Evolutionary conservation across 192 early-diverging fungal species (phyloP), one percentile per base, ranked within the genome.

Genomic region (Gonapodya prolifera): DNA sequence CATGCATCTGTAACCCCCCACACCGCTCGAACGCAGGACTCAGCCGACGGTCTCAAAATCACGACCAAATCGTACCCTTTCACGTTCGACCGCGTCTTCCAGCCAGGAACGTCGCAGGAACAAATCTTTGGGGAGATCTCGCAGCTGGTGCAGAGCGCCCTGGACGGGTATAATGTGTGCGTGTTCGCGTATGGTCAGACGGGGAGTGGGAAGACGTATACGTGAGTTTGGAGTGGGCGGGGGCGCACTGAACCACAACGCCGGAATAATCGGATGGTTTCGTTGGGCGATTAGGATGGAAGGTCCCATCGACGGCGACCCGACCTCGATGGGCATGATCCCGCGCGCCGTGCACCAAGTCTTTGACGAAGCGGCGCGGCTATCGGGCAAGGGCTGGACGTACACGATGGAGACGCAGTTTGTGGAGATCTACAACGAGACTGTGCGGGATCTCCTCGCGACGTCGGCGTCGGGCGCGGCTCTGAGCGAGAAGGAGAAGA

Each of bases 181-280:
- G 97, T 99, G 30, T 99, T 99, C 81, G 97, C 96, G 34, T 99
- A 99, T 82, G 98, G 98, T 81, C 98, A 99, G 83, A 98, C 96
- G 2, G 98, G 98, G 77, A 92, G 90, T 34, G 98, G 98, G 83
- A 99, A 99, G 84, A 95, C 94, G 18, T 94, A 91, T 81, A 93
- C 94, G 80, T 83, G 78, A 13, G 76, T 79, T 1, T 17, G 28
- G 88, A 87, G 88, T 87, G 83, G 87, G 87, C 2, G 79, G 80
- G n/a, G 71, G 77, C 34, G 70, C 80, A 30, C 29, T 69, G 1
- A n/a, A 69, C 69, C 75, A 81, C 13, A n/a, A 75, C 2, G 18
- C 35, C 29, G 82, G 83, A 31, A 35, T 70, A 1, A 85, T 89
- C 78, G 97, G n/a, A n/a, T n/a, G n/a, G n/a, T n/a, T n/a, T n/a